phyloP scores from a whole-genome alignment of 164 flowering plant genomes.

The Pachysandra terminalis region DNA sequence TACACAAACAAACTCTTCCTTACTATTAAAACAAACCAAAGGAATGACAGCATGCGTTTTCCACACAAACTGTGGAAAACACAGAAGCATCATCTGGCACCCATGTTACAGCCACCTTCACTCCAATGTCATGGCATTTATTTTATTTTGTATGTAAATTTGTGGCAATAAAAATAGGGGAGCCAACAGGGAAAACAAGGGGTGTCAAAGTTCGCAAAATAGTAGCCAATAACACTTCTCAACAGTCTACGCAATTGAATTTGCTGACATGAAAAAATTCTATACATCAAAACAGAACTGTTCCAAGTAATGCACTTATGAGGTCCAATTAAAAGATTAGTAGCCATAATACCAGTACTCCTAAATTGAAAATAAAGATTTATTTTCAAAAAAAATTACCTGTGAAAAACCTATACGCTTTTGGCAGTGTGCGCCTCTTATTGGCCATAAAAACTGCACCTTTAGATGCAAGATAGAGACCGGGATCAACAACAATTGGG shows the following conservation, averaged over 20 bases:
- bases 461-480: conserved; percentile 24
- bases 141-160: background rate
- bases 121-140: background rate
- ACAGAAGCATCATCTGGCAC: background rate
- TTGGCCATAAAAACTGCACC: conserved; percentile 16
- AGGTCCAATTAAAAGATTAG: background rate
- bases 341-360: background rate
- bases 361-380: background rate
- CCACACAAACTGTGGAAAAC: background rate
- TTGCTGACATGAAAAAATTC: background rate
- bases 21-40: background rate
- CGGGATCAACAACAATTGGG: conserved; percentile 29
- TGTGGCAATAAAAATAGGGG: background rate
- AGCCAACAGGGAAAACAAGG: background rate
- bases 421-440: conserved; percentile 17
- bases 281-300: background rate
- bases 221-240: too few species aligned
- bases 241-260: background rate
- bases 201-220: background rate
- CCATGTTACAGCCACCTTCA: background rate
- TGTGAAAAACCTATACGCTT: conserved; percentile 26
- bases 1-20: background rate
- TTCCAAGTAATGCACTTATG: background rate
- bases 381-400: conserved; percentile 7
- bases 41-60: background rate